Percentiles rank a stretch among this genome's conserved stretches.
Conservation (phyloP, 179 eudicot species). For the Patellifolia procumbens region DNA sequence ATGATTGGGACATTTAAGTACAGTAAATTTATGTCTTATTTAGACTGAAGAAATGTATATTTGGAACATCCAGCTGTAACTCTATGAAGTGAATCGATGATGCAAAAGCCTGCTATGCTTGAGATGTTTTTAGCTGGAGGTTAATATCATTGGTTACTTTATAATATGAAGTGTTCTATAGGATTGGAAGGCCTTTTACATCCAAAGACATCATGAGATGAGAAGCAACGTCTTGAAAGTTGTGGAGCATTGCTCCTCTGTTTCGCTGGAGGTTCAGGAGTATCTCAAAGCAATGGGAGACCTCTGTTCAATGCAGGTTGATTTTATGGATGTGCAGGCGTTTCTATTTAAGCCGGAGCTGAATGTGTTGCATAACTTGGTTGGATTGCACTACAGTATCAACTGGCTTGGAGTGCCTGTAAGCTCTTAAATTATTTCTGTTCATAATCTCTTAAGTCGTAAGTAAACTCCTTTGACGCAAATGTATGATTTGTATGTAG, state of each 20-base stretch:
- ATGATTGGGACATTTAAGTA: too few species aligned
- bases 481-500: not conserved
- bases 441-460: too few species aligned
- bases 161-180: not conserved
- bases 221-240: conserved; percentile 50
- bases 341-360: conserved; percentile 63
- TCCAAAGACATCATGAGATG: conserved; percentile 60
- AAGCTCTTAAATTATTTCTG: conserved; percentile 14
- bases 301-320: conserved; percentile 53
- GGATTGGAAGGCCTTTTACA: conserved; percentile 66
- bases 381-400: conserved; percentile 83
- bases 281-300: conserved; percentile 62
- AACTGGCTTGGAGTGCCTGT: conserved; percentile 70
- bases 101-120: not conserved
- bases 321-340: conserved; percentile 67
- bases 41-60: too few species aligned
- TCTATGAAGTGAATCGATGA: too few species aligned
- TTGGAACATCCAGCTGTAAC: too few species aligned
- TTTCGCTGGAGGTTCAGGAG: conserved; percentile 69
- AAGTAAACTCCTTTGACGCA: not conserved
- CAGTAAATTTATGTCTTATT: too few species aligned
- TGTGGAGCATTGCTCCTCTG: conserved; percentile 52
- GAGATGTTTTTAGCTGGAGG: not conserved
- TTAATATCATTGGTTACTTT: not conserved
- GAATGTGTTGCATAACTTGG: conserved; percentile 62